A percentile compares a stretch with the other conserved stretches of the same genome.
Conservation (phyloP, 352 stramenopile genomes). For the Globisporangium paroecandrum region DNA sequence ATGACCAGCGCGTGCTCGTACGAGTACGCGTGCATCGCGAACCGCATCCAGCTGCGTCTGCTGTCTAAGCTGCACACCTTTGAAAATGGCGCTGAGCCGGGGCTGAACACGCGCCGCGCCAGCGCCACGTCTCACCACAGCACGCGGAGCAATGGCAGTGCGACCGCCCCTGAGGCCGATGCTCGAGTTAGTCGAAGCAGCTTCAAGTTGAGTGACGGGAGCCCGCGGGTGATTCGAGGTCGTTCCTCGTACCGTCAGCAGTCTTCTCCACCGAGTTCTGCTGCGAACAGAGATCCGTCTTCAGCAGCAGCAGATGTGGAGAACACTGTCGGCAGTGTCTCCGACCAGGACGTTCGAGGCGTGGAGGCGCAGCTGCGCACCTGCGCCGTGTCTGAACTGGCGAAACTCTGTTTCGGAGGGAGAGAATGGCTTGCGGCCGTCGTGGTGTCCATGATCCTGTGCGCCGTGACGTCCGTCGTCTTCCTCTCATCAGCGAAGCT, state of each 20-base stretch:
- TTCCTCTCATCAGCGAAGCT: constrained; percentile 33
- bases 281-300: background rate
- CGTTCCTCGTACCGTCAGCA: constrained; percentile 1
- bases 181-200: constrained; percentile 1
- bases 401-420: constrained; percentile 24
- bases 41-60: constrained; percentile 56
- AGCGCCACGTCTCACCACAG: constrained; percentile 32
- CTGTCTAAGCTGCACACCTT: constrained; percentile 31
- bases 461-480: constrained; percentile 24
- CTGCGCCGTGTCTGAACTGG: constrained; percentile 29
- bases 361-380: constrained; percentile 20
- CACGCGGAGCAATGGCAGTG: constrained; percentile 26
- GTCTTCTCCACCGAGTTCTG: background rate
- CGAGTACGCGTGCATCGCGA: constrained; percentile 72
- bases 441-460: constrained; percentile 30
- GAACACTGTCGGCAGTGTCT: background rate
- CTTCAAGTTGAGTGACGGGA: background rate
- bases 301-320: background rate
- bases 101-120: background rate
- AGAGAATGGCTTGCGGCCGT: constrained; percentile 44
- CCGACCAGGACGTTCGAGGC: constrained; percentile 26
- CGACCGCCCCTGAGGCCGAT: constrained; percentile 1
- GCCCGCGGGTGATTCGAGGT: background rate
- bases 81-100: constrained; percentile 13
- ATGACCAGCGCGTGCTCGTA: constrained; percentile 62